A percentile compares a stretch with the other conserved stretches of the same genome.
phyloP scores from a whole-genome alignment of 352 stramenopile species.

The Ophiocytium majus region DNA sequence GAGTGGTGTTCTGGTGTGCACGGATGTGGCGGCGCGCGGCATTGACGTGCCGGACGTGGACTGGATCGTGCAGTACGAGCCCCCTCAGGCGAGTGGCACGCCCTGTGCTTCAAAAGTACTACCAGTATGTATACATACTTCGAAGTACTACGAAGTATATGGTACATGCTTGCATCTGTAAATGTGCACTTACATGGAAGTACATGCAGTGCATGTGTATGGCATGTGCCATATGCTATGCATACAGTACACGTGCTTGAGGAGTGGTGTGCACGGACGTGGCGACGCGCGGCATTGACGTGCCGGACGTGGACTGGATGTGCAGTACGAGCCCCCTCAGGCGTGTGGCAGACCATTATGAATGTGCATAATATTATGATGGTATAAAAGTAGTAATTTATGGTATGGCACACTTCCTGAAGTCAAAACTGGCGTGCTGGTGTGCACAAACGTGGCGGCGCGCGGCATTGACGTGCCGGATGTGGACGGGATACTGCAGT shows the following conservation, averaged over 20 bases:
- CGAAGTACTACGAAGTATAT: too few relatives aligned
- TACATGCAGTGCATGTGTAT: too few relatives aligned
- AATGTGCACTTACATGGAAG: too few relatives aligned
- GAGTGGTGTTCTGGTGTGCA: conserved; percentile 89
- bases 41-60: conserved; percentile 97
- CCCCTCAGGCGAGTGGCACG: conserved; percentile 64
- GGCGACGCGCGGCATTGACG: conserved; percentile 94
- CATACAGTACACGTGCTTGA: too few relatives aligned
- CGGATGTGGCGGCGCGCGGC: conserved; percentile 95
- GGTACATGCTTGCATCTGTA: too few relatives aligned
- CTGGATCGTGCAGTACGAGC: conserved; percentile 97
- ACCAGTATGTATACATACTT: too few relatives aligned
- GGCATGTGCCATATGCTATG: too few relatives aligned
- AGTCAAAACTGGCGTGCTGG: conserved; percentile 71
- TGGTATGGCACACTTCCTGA: too few relatives aligned
- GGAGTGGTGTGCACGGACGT: conserved; percentile 99
- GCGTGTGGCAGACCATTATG: background rate
- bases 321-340: conserved; percentile 91
- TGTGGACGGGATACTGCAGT: conserved; percentile 99
- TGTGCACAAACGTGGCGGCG: conserved; percentile 98
- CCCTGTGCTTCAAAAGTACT: too few relatives aligned
- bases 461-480: conserved; percentile 96
- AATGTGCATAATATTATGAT: too few relatives aligned
- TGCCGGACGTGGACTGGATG: conserved; percentile 98
- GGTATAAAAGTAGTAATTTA: too few relatives aligned